Evolutionary conservation across 495 filamentous ascomycete species (phyloP), one percentile per base, ranked within the genome.

Genomic region (Aspergillus panamensis): DNA sequence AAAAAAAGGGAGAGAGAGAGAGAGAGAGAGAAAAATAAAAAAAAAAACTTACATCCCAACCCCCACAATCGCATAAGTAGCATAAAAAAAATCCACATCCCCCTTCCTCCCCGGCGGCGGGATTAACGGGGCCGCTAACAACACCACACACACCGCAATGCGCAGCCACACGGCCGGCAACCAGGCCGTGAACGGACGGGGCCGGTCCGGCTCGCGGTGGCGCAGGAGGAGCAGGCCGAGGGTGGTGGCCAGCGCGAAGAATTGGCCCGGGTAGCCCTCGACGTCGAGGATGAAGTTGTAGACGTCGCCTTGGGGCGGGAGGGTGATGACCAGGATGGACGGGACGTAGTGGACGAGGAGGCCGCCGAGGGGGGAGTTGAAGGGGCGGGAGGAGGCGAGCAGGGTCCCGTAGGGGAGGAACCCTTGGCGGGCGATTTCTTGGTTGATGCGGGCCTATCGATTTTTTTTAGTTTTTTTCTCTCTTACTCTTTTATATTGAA

Each of bases 231-330:
- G 61, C 3, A 90, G 65, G 0, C 88, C 87, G 21, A 85, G 57
- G 0, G 82, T 80, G 0, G 80, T 71, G 0, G 85, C 85, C 7
- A 91, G 66, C 0, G 76, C 77, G 44, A 83, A 82, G 53, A 89
- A 73, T 52, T 86, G 82, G 0, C 74, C 82, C 0, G 87, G 84
- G 61, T 91, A 91, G 3, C 82, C 86, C 62, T 88, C 86, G 2
- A 89, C 84, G 37, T 89, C 84, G 9, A 89, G 73, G 56, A 91
- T 89, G 60, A 91, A 90, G 48, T 82, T 85, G 65, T 89, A 91
- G 6, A 86, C 82, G 47, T 86, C 80, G n/a, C 77, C 73, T 42
- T 82, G 79, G 3, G 86, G 83, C 0, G 85, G 87, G 2, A 90
- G 74, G 4, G 74, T 63, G 25, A 88, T 88, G 10, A 90, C 85